Conservation (phyloP, 805 yeast species). For the Saccharomyces mikatae region DNA sequence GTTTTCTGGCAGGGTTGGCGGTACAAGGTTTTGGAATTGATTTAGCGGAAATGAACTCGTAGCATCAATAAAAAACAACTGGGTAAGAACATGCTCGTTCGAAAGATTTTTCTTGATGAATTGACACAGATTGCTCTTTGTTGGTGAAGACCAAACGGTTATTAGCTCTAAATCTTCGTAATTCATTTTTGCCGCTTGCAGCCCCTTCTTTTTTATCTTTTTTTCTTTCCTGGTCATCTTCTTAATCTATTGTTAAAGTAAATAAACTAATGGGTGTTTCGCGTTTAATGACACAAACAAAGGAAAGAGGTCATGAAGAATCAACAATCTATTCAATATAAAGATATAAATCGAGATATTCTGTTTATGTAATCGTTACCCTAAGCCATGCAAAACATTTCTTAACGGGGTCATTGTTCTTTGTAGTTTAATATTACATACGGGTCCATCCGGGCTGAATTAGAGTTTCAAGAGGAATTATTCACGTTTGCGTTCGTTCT, state of each 20-base stretch:
- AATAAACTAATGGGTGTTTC: neutral
- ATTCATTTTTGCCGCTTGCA: neutral
- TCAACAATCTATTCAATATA: neutral
- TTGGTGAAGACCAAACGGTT: constrained; percentile 12
- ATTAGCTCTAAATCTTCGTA: constrained; percentile 7
- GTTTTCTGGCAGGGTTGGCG: constrained; percentile 8
- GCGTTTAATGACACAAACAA: neutral
- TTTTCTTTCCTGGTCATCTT: neutral
- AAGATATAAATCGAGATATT: neutral
- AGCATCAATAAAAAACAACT: constrained; percentile 26
- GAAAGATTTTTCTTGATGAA: constrained; percentile 6
- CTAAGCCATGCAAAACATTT: neutral
- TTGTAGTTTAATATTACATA: neutral
- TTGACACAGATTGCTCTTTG: constrained; percentile 4
- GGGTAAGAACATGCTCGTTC: constrained; percentile 2
- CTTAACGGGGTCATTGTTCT: neutral
- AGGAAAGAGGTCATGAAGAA: neutral
- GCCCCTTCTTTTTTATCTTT: neutral
- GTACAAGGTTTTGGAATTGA: constrained; percentile 17
- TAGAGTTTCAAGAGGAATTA: neutral
- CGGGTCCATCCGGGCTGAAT: neutral
- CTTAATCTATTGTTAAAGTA: neutral
- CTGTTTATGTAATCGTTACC: neutral
- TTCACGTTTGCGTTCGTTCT: neutral
- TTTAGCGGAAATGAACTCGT: constrained; percentile 25